Evolutionary conservation across 352 stramenopile species (phyloP).

Genomic region (Globisporangium spinosum): DNA sequence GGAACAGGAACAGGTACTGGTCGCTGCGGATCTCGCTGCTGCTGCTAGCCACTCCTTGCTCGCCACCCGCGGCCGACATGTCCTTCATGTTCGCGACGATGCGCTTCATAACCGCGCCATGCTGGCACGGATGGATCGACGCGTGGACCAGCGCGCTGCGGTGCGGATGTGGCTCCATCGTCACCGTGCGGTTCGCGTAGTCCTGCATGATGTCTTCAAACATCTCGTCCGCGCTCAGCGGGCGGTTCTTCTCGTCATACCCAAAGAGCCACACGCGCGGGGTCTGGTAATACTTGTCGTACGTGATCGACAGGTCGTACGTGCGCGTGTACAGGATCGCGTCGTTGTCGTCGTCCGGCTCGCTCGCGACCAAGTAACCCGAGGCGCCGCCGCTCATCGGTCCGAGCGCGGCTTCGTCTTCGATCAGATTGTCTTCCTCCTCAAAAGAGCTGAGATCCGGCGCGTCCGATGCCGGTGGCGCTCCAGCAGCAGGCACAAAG

Average conservation of each 20-base stretch:
- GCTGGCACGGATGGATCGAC: slow-evolving; percentile 97
- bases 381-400: slow-evolving; percentile 33
- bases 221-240: slow-evolving; percentile 91
- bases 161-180: slow-evolving; percentile 97
- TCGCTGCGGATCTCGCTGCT: slow-evolving; percentile 83
- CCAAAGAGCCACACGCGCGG: slow-evolving; percentile 98
- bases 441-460: slow-evolving; percentile 71
- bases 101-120: slow-evolving; percentile 97
- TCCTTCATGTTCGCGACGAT: slow-evolving; percentile 92
- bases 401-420: slow-evolving; percentile 55
- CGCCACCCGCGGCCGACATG: slow-evolving; percentile 44
- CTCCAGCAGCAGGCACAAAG: slow-evolving; percentile 25
- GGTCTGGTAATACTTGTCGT: slow-evolving; percentile 99
- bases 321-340: slow-evolving; percentile 93
- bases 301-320: slow-evolving; percentile 98
- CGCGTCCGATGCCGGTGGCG: slow-evolving; percentile 15
- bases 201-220: slow-evolving; percentile 99
- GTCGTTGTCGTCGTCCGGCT: slow-evolving; percentile 87
- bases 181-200: slow-evolving; percentile 99
- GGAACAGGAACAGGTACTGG: slow-evolving; percentile 99
- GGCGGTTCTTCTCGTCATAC: slow-evolving; percentile 89
- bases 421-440: slow-evolving; percentile 69
- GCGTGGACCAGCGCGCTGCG: slow-evolving; percentile 85
- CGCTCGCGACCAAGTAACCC: slow-evolving; percentile 61
- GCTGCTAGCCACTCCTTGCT: slow-evolving; percentile 25